phyloP scores from a whole-genome alignment of 2,329 filamentous ascomycete genomes.

The Nemania sp. region DNA sequence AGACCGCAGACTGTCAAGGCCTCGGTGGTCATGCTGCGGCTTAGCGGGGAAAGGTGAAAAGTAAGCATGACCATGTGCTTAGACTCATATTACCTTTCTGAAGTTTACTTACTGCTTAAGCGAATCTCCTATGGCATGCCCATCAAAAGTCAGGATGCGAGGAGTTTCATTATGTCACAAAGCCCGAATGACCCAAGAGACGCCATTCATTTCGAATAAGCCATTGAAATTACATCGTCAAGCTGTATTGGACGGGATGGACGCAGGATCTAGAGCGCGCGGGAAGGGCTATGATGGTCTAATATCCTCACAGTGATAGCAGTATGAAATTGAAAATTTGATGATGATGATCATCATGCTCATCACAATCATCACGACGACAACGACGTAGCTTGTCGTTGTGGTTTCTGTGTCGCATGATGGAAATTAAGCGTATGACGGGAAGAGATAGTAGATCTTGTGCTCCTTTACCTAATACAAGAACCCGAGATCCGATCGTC shows the following conservation, averaged over 20 bases:
- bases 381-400: background rate
- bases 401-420: background rate
- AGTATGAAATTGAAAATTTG: no score
- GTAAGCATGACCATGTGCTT: background rate
- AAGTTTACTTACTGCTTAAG: background rate
- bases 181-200: no score
- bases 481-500: background rate
- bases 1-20: conserved; percentile 19
- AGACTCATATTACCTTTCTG: background rate
- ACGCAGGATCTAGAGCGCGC: no score
- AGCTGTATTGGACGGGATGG: no score
- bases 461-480: no score
- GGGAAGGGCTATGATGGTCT: no score
- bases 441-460: background rate
- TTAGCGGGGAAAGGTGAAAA: background rate
- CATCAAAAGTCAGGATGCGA: no score
- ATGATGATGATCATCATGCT: no score
- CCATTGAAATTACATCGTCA: no score
- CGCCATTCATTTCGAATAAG: background rate
- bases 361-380: background rate
- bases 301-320: no score
- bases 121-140: background rate
- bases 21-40: conserved; percentile 4
- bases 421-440: background rate
- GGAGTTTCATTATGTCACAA: background rate